Conservation (phyloP, 352 stramenopile species). For the Phytopythium mirpurense region DNA sequence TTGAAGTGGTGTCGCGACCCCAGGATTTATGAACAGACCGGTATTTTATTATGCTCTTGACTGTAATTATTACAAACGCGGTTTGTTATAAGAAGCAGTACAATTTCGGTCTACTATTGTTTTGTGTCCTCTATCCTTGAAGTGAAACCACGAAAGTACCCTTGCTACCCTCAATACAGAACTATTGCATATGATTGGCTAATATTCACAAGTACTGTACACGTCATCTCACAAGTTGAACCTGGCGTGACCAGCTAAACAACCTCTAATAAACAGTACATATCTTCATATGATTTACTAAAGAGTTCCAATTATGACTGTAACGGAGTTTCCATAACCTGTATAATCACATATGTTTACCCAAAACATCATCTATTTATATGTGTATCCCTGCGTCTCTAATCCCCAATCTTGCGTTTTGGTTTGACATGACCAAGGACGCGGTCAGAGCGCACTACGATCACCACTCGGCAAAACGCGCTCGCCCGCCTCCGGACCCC, state of each 20-base stretch:
- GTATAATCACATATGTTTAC: background rate
- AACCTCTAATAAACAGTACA: background rate
- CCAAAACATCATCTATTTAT: too few species aligned
- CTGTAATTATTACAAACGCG: too few species aligned
- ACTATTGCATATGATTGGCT: too few species aligned
- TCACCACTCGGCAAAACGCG: background rate
- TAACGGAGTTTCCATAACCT: background rate
- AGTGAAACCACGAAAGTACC: background rate
- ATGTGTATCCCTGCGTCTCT: too few species aligned
- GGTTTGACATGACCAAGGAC: too few species aligned
- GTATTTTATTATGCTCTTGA: too few species aligned
- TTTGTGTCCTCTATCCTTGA: background rate
- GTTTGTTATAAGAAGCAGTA: too few species aligned
- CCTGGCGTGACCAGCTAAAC: background rate
- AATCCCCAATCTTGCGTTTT: too few species aligned
- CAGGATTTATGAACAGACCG: too few species aligned
- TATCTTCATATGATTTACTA: background rate
- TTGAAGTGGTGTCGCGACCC: slow-evolving; percentile 7
- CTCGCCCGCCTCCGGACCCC: background rate
- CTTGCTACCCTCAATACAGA: background rate
- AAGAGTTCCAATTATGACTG: background rate
- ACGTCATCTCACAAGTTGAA: slow-evolving; percentile 5
- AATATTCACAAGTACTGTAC: too few species aligned
- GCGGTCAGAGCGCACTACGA: background rate
- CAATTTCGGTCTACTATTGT: background rate